phyloP scores from a whole-genome alignment of 306 rosid species.

The Citrullus amarus region DNA sequence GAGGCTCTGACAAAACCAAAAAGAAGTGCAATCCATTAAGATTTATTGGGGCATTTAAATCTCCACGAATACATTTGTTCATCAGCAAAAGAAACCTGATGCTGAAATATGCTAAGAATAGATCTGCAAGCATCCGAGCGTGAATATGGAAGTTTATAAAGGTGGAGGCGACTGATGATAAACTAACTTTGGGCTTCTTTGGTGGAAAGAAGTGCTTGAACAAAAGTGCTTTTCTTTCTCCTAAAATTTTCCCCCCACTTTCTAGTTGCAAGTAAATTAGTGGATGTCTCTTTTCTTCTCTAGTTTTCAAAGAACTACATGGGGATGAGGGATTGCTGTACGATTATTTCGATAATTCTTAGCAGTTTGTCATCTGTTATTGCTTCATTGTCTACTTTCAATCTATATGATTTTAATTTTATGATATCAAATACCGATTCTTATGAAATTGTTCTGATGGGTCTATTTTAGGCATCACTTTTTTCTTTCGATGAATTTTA shows the following conservation, averaged over 20 bases:
- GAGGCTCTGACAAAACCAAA: conserved; percentile 66
- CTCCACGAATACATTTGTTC: background rate
- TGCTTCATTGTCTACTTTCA: background rate
- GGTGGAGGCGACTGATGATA: background rate
- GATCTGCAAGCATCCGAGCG: background rate
- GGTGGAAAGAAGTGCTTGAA: background rate
- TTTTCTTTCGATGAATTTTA: background rate
- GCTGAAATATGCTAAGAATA: background rate
- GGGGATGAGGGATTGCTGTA: background rate
- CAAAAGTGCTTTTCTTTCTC: background rate
- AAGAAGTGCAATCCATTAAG: conserved; percentile 36
- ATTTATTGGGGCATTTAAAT: background rate
- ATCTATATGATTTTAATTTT: background rate
- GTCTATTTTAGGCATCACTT: background rate
- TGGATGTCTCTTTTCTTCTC: background rate
- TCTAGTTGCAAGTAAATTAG: background rate
- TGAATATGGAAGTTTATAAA: background rate
- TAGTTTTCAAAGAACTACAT: background rate
- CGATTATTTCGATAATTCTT: background rate
- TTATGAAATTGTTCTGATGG: background rate
- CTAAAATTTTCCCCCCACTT: background rate
- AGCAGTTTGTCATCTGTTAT: background rate
- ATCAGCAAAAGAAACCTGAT: background rate
- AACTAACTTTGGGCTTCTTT: background rate
- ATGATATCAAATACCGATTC: background rate